A percentile compares a stretch with the other conserved stretches of the same genome.
These are phyloP conservation scores for Dalbergia cochinchinensis DNA, from an alignment of 306 rosid species.

Conservation along the genomic window DNA sequence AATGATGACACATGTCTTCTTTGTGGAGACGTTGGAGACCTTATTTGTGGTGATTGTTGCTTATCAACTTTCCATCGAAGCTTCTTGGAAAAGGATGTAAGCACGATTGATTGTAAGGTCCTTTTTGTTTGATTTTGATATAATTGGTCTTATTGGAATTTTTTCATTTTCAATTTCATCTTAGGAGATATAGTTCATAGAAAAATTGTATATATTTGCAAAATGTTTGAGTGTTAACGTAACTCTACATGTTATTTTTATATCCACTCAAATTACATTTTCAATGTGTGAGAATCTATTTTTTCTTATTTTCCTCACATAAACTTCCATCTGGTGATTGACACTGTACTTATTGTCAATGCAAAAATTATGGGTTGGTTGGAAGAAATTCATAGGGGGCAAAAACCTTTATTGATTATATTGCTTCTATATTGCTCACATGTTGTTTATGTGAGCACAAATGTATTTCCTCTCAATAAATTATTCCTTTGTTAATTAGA, in stretches of 20 bases:
- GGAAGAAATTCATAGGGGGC: constrained; percentile 32
- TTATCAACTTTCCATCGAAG: constrained; percentile 52
- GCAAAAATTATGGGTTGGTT: constrained; percentile 73
- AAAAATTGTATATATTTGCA: no score
- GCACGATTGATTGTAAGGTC: constrained; percentile 12
- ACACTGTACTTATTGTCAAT: constrained; percentile 71
- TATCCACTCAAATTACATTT: no score
- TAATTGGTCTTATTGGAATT: not conserved
- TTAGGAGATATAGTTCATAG: no score
- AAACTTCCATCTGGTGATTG: constrained; percentile 71
- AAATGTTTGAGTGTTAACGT: no score
- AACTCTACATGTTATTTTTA: no score
- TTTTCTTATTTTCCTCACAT: constrained; percentile 55
- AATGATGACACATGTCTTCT: constrained; percentile 73
- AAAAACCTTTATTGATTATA: constrained; percentile 18
- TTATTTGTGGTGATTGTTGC: constrained; percentile 75
- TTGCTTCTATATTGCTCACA: not conserved
- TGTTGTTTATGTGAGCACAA: no score
- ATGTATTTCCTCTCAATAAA: no score
- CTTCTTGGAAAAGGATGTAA: constrained; percentile 61
- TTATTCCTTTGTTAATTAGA: no score
- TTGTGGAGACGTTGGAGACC: constrained; percentile 73
- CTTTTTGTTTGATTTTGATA: not conserved
- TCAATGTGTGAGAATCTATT: not conserved
- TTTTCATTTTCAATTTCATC: no score